Percentiles rank a stretch among this genome's conserved stretches.
Conservation (phyloP, 352 stramenopile species). For the Nannochloropsis limnetica region DNA sequence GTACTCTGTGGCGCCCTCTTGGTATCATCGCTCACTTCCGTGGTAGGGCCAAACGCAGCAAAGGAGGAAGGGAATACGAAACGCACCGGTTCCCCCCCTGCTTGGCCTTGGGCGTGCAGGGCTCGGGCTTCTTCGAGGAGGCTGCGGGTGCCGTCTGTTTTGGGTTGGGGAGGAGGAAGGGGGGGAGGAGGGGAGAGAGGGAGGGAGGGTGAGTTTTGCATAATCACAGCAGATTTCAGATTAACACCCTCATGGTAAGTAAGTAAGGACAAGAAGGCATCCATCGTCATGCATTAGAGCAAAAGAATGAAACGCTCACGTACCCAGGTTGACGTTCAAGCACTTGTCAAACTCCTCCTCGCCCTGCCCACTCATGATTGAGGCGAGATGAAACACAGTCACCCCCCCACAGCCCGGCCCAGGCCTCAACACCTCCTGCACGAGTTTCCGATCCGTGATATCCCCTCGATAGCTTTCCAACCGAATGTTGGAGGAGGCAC, state of each 20-base stretch:
- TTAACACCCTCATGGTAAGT: no score
- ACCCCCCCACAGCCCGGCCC: not conserved
- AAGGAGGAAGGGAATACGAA: slow-evolving; percentile 49
- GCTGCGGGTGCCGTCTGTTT: not conserved
- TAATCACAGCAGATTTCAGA: not conserved
- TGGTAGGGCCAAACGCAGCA: slow-evolving; percentile 42
- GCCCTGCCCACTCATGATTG: slow-evolving; percentile 46
- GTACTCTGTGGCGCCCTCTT: slow-evolving; percentile 43
- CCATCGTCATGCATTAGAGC: no score
- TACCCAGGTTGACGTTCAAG: slow-evolving; percentile 42
- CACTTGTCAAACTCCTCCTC: slow-evolving; percentile 43
- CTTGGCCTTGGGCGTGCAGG: not conserved
- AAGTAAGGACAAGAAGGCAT: no score
- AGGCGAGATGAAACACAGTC: slow-evolving; percentile 46
- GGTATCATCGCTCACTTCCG: slow-evolving; percentile 42
- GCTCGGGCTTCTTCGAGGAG: slow-evolving; percentile 15
- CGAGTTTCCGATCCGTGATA: slow-evolving; percentile 3
- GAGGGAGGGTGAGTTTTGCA: not conserved
- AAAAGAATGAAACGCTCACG: not conserved
- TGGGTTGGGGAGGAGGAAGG: not conserved
- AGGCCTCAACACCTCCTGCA: not conserved
- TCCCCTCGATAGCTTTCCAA: slow-evolving; percentile 18
- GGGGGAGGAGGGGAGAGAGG: not conserved
- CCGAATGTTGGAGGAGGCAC: not conserved
- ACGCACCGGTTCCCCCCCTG: slow-evolving; percentile 2